These are phyloP conservation scores for Cordyceps cateniannulata DNA, from an alignment of 2,329 filamentous ascomycete genomes.

Conservation along the genomic window DNA sequence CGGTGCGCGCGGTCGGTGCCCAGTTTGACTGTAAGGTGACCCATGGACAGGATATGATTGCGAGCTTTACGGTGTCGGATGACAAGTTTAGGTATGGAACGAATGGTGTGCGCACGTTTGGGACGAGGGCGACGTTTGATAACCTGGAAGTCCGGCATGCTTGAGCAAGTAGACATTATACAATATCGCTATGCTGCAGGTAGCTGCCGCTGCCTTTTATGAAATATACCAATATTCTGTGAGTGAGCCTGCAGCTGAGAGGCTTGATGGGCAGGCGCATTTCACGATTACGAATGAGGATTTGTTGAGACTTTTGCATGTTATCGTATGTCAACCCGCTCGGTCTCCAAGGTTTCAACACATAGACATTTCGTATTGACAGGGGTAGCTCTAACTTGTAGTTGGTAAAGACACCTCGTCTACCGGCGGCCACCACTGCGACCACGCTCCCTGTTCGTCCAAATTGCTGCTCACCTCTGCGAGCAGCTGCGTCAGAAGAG, in stretches of 20 bases:
- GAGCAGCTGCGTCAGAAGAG: conserved; percentile 19
- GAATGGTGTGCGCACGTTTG: conserved; percentile 10
- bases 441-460: conserved; percentile 23
- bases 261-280: no score
- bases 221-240: conserved; percentile 13
- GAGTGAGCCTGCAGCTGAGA: neutral
- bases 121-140: conserved; percentile 12
- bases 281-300: no score
- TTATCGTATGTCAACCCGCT: no score
- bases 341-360: no score
- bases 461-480: conserved; percentile 22
- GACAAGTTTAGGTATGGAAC: conserved; percentile 4
- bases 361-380: neutral
- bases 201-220: neutral
- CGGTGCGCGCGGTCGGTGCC: neutral
- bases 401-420: conserved; percentile 17
- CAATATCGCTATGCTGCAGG: neutral
- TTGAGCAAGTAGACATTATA: neutral
- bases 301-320: no score
- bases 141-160: conserved; percentile 6
- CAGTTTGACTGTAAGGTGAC: conserved; percentile 4
- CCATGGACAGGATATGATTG: neutral
- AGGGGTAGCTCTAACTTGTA: neutral
- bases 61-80: conserved; percentile 9
- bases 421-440: conserved; percentile 22